Base-by-base conservation (phyloP, 2,329 filamentous ascomycete species). In the Madurella mycetomatis region DNA sequence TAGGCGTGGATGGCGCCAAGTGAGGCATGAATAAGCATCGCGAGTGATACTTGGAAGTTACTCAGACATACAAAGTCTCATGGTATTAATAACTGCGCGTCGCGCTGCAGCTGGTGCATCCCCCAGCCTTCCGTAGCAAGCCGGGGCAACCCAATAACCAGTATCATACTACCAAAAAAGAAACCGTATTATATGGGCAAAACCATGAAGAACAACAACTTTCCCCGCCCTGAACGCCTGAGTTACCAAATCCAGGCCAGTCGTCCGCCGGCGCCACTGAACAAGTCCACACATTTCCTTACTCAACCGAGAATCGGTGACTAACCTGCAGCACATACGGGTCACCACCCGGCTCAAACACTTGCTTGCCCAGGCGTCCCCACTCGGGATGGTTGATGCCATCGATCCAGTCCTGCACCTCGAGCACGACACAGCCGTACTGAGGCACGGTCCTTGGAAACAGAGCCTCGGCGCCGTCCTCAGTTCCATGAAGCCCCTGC, bases 371-470 rank as follows among this genome's bases (percentile, higher is more conserved):
- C 45, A 76, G 72, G 52, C 92, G 82, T 55, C 84, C 84, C 92
- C 92, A 96, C 70, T 90, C 82, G 0, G 92, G 92, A 64, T 95
- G 82, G 73, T 96, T 96, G 73, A 97, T 94, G 25, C 80, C 91
- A 68, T 95, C 92, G 66, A 96, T 95, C 82, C 85, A 96, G 69
- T 94, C 91, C 77, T 96, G 83, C 12, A 94, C 89, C 74, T 96
- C 92, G 70, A 96, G 81, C 47, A 96, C 92, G 25, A 96, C 67
- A 70, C 92, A 96, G 32, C 90, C 91, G 66, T 91, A 90, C 75
- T 92, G 69, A 53, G 82, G 79, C 25, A 90, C 86, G 8, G 80
- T 81, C 39, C 85, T 76, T 3, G 83, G 80, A 62, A 84, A 81
- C 39, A n/a, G 17, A 9, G 39, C 7, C 15, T 9, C 39, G 17